Evolutionary conservation across 305 asterid genomes (phyloP).

Genomic region (Stenogyne calaminthoides): DNA sequence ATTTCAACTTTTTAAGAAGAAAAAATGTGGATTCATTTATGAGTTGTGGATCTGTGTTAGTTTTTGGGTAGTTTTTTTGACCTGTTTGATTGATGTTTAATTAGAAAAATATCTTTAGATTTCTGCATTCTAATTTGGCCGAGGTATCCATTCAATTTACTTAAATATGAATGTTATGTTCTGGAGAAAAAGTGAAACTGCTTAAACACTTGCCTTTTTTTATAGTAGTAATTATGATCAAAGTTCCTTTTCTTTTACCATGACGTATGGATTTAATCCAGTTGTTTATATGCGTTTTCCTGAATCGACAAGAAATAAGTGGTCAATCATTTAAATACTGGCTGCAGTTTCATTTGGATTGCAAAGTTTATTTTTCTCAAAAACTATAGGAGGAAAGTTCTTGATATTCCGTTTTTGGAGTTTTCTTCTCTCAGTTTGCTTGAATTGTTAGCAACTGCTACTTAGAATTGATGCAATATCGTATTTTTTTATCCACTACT

Average conservation of each 20-base stretch:
- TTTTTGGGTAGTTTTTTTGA: not conserved
- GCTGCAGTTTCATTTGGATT: constrained; percentile 16
- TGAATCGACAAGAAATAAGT: not conserved
- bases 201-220: constrained; percentile 9
- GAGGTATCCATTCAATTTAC: not conserved
- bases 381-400: not conserved
- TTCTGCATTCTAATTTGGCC: constrained; percentile 11
- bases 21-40: not conserved
- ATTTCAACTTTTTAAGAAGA: constrained; percentile 3
- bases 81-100: not conserved
- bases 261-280: not conserved
- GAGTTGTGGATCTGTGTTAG: constrained; percentile 13
- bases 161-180: not conserved
- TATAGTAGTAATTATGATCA: not conserved
- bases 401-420: not conserved
- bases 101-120: not conserved
- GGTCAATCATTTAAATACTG: not conserved
- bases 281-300: not conserved
- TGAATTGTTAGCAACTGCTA: constrained; percentile 12
- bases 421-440: not conserved
- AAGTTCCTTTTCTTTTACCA: not conserved
- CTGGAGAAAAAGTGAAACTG: not conserved
- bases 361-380: not conserved
- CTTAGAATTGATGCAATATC: not conserved
- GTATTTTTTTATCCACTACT: not conserved